Evolutionary conservation across 2,329 filamentous ascomycete genomes (phyloP), one percentile per base, ranked within the genome.

Genomic region (Cladosporium colombiae): DNA sequence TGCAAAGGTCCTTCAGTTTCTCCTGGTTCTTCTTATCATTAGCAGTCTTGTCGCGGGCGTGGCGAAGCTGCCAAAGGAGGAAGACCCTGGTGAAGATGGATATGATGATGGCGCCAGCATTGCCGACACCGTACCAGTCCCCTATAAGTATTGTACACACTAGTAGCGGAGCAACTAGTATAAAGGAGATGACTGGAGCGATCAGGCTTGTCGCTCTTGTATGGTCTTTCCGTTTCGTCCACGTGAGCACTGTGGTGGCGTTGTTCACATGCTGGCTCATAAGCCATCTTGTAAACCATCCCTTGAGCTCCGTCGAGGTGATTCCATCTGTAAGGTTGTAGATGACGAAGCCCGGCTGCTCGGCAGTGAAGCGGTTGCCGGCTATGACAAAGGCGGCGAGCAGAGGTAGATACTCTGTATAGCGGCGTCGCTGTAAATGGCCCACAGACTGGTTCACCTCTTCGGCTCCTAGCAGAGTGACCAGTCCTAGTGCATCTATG

Each of bases 321-420:
- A 66, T 67, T 16, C 68, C 68, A 46, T 68, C 68, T 23, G 55
- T 68, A 16, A 69, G 27, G 33, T 68, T 68, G 53, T 68, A 69
- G 5, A 69, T 52, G 5, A 50, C 46, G 25, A 52, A 68, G 5
- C 68, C 68, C 11, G 66, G 52, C 44, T 69, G 64, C 50, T 66
- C 59, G 25, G 27, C 50, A 5, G 33, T 61, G 46, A 68, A 68
- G 10, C 64, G 66, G 27, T 69, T 62, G 3, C 66, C 68, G 14
- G 68, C 64, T 25, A 69, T 50, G 6, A 66, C 44, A 40, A 62
- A 66, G 2, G 68, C 66, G 18, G 59, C 68, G 7, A 69, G 56
- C 5, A 69, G 37, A 18, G 68, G 68, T 8, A 69, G 40, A 50
- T 56, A 69, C 25, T 69, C 66, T n/a, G 68, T 68, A 23, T 44